Percentiles rank a stretch among this genome's conserved stretches.
These are phyloP conservation scores for Suillus americanus DNA, from an alignment of 768 basidiomycete species.

Conservation along the genomic window DNA sequence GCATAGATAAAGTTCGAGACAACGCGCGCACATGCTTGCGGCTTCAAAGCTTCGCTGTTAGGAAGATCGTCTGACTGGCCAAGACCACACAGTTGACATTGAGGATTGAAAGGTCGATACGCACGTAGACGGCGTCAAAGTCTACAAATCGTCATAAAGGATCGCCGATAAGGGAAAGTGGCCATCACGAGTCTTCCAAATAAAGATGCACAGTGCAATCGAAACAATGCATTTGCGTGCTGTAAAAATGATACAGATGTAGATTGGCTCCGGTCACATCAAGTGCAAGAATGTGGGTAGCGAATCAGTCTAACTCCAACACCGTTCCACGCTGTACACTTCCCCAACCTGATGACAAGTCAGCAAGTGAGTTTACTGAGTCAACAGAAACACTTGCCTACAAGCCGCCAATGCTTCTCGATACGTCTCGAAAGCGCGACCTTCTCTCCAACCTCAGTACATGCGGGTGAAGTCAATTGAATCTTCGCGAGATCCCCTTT, in stretches of 20 bases:
- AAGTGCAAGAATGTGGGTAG: background rate
- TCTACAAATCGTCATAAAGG: too few species aligned
- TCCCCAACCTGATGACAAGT: constrained; percentile 50
- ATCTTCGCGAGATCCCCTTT: constrained; percentile 96
- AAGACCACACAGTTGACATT: too few species aligned
- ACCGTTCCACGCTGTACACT: constrained; percentile 85
- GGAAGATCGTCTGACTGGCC: too few species aligned
- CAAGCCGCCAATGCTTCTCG: constrained; percentile 97
- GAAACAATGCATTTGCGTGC: background rate
- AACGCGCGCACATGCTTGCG: too few species aligned
- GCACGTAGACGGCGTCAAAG: too few species aligned
- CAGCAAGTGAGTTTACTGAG: background rate
- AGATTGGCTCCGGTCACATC: background rate
- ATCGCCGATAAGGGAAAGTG: too few species aligned
- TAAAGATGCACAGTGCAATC: background rate
- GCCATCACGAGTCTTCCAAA: background rate
- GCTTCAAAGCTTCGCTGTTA: too few species aligned
- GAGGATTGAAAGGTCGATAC: background rate
- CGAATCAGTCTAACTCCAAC: constrained; percentile 68
- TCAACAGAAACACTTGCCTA: constrained; percentile 56
- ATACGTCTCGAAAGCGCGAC: constrained; percentile 93
- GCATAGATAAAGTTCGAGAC: too few species aligned
- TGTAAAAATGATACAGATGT: background rate
- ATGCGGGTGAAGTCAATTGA: constrained; percentile 90
- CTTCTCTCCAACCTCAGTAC: constrained; percentile 97